Percentiles rank a stretch among this genome's conserved stretches.
Evolutionary conservation across 306 rosid genomes (phyloP).

Genomic region (Prosopis cineraria): DNA sequence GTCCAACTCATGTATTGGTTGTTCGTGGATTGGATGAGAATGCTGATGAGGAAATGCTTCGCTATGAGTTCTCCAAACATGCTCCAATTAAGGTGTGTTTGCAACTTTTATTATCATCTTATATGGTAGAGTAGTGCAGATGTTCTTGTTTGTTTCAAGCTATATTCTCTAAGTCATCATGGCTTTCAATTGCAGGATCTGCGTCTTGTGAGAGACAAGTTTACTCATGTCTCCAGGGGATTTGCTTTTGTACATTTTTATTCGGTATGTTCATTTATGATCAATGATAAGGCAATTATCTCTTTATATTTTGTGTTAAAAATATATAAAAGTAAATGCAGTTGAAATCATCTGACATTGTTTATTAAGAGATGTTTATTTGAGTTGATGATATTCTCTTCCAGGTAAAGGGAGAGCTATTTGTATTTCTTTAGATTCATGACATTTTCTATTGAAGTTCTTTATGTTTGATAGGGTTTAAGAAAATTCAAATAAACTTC

Average conservation of each 20-base stretch:
- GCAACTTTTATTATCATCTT: conserved; percentile 6
- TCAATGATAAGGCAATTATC: conserved; percentile 22
- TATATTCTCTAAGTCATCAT: conserved; percentile 26
- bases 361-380: background rate
- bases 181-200: conserved; percentile 73
- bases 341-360: background rate
- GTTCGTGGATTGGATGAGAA: conserved; percentile 99
- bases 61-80: conserved; percentile 96
- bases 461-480: background rate
- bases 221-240: conserved; percentile 97
- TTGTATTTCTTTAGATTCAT: background rate
- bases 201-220: conserved; percentile 97
- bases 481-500: conserved; percentile 8
- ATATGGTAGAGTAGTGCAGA: background rate
- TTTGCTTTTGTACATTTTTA: conserved; percentile 96
- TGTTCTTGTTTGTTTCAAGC: conserved; percentile 26
- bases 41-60: conserved; percentile 99
- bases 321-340: background rate
- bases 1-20: conserved; percentile 99
- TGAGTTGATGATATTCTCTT: background rate
- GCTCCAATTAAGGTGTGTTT: conserved; percentile 87
- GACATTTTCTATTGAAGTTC: background rate
- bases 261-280: conserved; percentile 63
- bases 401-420: background rate
- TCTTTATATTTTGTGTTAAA: conserved; percentile 24